These are phyloP conservation scores for Raffaelea deltoideospora DNA, from an alignment of 2,329 filamentous ascomycete species.

Conservation along the genomic window DNA sequence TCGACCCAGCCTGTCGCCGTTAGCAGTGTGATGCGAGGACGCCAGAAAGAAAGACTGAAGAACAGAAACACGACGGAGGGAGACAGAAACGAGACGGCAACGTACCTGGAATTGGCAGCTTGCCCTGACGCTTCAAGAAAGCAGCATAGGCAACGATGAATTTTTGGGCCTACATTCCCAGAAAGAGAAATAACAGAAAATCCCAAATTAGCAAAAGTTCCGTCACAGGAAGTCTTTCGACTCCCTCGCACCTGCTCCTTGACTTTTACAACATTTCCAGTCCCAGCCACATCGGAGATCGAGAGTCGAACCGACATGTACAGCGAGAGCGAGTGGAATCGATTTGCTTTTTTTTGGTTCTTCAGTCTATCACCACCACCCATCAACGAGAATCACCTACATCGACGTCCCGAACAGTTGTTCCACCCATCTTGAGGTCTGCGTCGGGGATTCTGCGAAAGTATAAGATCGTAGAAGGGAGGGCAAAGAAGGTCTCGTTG, in stretches of 20 bases:
- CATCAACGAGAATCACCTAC: constrained; percentile 36
- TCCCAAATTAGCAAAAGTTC: constrained; percentile 53
- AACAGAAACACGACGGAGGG: constrained; percentile 4
- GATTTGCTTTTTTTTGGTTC: constrained; percentile 1
- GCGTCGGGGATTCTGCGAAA: too few species aligned
- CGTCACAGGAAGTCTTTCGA: constrained; percentile 58
- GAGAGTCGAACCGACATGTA: constrained; percentile 1
- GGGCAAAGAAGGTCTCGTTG: too few species aligned
- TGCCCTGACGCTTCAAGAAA: constrained; percentile 90
- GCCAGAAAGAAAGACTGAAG: not conserved
- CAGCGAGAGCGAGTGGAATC: constrained; percentile 4
- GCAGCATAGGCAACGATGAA: constrained; percentile 72
- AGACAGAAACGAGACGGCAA: too few species aligned
- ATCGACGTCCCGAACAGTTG: constrained; percentile 75
- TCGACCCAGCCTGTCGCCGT: constrained; percentile 74
- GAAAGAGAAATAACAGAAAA: constrained; percentile 27
- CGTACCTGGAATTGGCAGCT: constrained; percentile 75
- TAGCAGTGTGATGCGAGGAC: not conserved
- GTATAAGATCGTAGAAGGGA: too few species aligned
- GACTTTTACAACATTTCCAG: too few species aligned
- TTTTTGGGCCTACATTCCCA: constrained; percentile 55
- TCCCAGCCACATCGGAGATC: too few species aligned
- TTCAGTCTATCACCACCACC: constrained; percentile 2
- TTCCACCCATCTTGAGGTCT: constrained; percentile 63
- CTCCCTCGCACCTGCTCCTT: constrained; percentile 56